These are phyloP conservation scores for Ophiosphaerella herpotricha DNA, from an alignment of 2,329 filamentous ascomycete genomes.

Conservation along the genomic window DNA sequence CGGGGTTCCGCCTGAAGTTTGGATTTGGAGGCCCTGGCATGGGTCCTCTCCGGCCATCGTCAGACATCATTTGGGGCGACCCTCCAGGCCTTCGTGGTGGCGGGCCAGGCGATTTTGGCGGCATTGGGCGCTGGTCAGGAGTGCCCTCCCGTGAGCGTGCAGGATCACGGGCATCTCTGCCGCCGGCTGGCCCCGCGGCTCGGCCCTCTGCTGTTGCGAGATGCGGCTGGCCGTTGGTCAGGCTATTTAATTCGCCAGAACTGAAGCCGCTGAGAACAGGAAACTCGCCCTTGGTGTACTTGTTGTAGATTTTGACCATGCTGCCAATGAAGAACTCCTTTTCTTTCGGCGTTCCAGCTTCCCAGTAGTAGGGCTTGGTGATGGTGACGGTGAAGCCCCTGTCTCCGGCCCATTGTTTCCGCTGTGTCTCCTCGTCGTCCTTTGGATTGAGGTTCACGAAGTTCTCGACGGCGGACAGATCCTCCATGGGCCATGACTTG, in stretches of 20 bases:
- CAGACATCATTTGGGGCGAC: slow-evolving; percentile 10
- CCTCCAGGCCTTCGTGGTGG: slow-evolving; percentile 28
- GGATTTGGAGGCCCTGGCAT: slow-evolving; percentile 16
- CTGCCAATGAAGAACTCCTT: slow-evolving; percentile 99
- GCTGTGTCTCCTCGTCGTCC: slow-evolving; percentile 64
- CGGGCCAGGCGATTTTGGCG: slow-evolving; percentile 28
- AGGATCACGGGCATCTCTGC: slow-evolving; percentile 13
- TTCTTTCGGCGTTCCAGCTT: slow-evolving; percentile 89
- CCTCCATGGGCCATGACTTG: slow-evolving; percentile 97
- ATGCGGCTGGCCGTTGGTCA: slow-evolving; percentile 61
- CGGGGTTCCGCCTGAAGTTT: slow-evolving; percentile 29
- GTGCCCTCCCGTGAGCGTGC: slow-evolving; percentile 17
- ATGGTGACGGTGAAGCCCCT: slow-evolving; percentile 87
- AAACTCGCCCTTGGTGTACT: slow-evolving; percentile 75
- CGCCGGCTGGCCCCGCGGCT: slow-evolving; percentile 14
- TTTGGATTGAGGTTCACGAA: slow-evolving; percentile 67
- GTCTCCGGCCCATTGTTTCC: slow-evolving; percentile 77
- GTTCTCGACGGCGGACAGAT: slow-evolving; percentile 81
- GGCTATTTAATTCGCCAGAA: slow-evolving; percentile 73
- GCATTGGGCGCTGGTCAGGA: slow-evolving; percentile 23
- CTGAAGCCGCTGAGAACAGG: slow-evolving; percentile 86
- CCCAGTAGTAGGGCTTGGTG: slow-evolving; percentile 96
- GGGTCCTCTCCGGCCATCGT: slow-evolving; percentile 21
- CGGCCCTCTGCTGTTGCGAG: slow-evolving; percentile 36
- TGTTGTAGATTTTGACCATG: slow-evolving; percentile 92